Conservation (phyloP, 108 stramenopile species). For the Nitzschia putrida region DNA sequence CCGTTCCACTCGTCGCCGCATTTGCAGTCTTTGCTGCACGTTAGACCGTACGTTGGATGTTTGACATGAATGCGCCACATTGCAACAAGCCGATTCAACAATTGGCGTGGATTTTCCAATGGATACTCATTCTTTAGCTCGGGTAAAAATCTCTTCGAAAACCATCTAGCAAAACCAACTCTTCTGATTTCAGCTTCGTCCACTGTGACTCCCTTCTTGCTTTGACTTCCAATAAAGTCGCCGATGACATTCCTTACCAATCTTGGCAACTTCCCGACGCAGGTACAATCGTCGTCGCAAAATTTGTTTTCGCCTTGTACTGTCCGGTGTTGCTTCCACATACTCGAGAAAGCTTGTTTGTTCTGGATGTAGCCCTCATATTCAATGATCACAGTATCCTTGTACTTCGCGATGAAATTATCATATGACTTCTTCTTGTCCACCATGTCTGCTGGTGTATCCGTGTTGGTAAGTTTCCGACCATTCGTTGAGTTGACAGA, state of each 20-base stretch:
- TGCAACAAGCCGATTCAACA: slow-evolving; percentile 16
- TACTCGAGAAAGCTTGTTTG: slow-evolving; percentile 10
- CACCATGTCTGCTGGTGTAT: too few relatives aligned
- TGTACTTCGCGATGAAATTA: not conserved
- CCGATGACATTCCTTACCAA: slow-evolving; percentile 14
- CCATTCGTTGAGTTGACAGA: too few relatives aligned
- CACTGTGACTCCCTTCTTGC: slow-evolving; percentile 4
- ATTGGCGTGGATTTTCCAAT: slow-evolving; percentile 10
- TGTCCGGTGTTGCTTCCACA: slow-evolving; percentile 30
- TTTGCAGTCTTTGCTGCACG: slow-evolving; percentile 11
- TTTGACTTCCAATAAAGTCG: slow-evolving; percentile 13
- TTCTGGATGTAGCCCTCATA: not conserved
- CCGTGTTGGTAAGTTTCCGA: too few relatives aligned
- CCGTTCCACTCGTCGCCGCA: slow-evolving; percentile 33
- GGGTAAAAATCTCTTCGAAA: slow-evolving; percentile 24
- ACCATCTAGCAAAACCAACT: slow-evolving; percentile 19
- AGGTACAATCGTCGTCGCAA: slow-evolving; percentile 24
- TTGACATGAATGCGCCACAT: slow-evolving; percentile 31
- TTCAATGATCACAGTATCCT: not conserved
- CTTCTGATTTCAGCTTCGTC: slow-evolving; percentile 1
- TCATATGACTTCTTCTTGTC: not conserved
- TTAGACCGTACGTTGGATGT: slow-evolving; percentile 20
- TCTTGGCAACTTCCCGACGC: slow-evolving; percentile 9
- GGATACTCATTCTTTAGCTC: slow-evolving; percentile 21
- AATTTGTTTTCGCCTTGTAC: slow-evolving; percentile 5